Conservation (phyloP, 2,329 filamentous ascomycete genomes). For the Scorias spongiosa region DNA sequence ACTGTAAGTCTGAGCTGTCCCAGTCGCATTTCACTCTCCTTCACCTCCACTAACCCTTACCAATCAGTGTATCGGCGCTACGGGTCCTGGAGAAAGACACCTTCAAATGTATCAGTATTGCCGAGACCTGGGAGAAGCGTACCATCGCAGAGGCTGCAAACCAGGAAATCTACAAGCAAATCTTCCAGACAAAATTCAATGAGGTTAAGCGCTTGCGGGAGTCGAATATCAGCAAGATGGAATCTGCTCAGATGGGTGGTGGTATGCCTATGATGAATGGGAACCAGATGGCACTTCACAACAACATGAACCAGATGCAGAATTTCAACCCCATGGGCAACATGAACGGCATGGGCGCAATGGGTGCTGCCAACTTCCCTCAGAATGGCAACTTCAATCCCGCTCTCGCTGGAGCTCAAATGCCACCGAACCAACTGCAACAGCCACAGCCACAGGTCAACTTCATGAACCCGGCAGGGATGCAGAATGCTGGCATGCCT, state of each 20-base stretch:
- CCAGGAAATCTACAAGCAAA: conserved; percentile 14
- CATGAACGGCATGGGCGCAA: conserved; percentile 10
- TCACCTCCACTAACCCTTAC: conserved; percentile 3
- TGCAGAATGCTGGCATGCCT: conserved; percentile 14
- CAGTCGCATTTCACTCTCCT: background rate
- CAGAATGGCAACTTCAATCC: conserved; percentile 8
- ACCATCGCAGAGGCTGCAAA: conserved; percentile 10
- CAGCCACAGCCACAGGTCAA: conserved; percentile 1
- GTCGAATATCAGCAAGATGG: conserved; percentile 2
- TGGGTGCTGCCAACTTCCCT: conserved; percentile 9
- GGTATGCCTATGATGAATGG: background rate
- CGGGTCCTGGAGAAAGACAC: conserved; percentile 9
- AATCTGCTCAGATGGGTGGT: background rate
- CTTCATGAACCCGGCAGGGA: conserved; percentile 11
- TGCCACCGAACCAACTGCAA: conserved; percentile 10
- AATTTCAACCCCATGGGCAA: conserved; percentile 7
- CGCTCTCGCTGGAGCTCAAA: conserved; percentile 4
- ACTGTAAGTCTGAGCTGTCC: conserved; percentile 13
- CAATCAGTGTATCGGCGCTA: conserved; percentile 9
- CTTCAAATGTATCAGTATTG: conserved; percentile 12
- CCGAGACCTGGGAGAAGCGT: conserved; percentile 12
- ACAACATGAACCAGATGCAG: conserved; percentile 1
- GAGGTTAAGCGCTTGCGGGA: conserved; percentile 3
- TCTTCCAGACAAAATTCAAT: conserved; percentile 13
- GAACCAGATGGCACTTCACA: conserved; percentile 16